phyloP scores from a whole-genome alignment of 305 asterid species.

The Fraxinus paxiana region DNA sequence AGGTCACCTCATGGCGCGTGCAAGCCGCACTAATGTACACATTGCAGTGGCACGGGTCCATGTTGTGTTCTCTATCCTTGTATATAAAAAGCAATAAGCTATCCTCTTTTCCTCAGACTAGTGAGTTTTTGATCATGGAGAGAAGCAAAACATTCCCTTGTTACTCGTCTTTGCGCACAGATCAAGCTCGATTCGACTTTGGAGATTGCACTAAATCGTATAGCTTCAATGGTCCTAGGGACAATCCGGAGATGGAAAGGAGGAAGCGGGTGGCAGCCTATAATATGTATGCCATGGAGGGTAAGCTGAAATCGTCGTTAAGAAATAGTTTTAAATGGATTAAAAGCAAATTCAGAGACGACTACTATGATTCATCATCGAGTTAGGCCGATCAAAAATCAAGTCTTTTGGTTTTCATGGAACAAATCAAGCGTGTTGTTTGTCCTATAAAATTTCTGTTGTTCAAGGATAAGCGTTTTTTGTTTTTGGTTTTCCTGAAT shows the following conservation, averaged over 20 bases:
- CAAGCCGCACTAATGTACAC: slow-evolving; percentile 44
- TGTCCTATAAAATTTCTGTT: not conserved
- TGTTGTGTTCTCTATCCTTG: slow-evolving; percentile 8
- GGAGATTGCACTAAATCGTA: slow-evolving; percentile 62
- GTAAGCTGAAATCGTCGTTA: slow-evolving; percentile 58
- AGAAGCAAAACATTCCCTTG: slow-evolving; percentile 72
- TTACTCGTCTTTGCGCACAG: slow-evolving; percentile 62
- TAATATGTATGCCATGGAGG: not conserved
- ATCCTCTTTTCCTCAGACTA: not conserved
- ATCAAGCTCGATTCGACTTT: slow-evolving; percentile 51
- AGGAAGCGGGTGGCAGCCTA: not conserved
- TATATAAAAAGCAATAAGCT: slow-evolving; percentile 16
- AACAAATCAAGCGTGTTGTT: not conserved
- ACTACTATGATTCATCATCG: slow-evolving; percentile 35
- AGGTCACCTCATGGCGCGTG: slow-evolving; percentile 57
- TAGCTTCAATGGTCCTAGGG: slow-evolving; percentile 79
- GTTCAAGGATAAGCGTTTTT: not conserved
- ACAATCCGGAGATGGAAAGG: slow-evolving; percentile 41
- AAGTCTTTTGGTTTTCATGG: not conserved
- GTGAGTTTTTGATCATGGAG: slow-evolving; percentile 44
- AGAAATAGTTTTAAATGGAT: slow-evolving; percentile 88
- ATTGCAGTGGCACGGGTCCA: slow-evolving; percentile 46
- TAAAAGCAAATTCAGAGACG: slow-evolving; percentile 64
- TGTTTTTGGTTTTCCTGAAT: not conserved
- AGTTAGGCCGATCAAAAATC: not conserved